Evolutionary conservation across 1,139 yeast genomes (phyloP).

Genomic region (Suhomyces wounanorum): DNA sequence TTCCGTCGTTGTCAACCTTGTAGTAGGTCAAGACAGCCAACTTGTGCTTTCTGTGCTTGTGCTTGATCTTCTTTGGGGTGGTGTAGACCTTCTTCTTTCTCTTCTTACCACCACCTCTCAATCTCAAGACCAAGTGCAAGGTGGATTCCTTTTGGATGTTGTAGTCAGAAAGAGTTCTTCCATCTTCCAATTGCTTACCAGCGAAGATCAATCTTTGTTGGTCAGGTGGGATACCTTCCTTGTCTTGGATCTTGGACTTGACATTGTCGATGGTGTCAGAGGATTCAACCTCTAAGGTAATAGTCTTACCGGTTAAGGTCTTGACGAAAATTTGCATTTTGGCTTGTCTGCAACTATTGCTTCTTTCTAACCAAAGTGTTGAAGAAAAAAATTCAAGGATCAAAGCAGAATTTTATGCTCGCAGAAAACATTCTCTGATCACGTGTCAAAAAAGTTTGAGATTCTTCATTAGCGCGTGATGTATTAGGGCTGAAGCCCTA

Average conservation of each 20-base stretch:
- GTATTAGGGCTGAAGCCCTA: slow-evolving; percentile 7
- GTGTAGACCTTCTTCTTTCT: slow-evolving; percentile 99
- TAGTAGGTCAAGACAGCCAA: slow-evolving; percentile 99
- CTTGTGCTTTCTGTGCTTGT: slow-evolving; percentile 99
- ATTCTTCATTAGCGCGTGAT: neutral
- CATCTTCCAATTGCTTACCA: slow-evolving; percentile 99
- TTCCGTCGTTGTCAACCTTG: slow-evolving; percentile 98
- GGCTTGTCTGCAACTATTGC: slow-evolving; percentile 53
- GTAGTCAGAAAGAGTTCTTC: slow-evolving; percentile 98
- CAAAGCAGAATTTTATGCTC: neutral
- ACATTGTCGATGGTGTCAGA: slow-evolving; percentile 99
- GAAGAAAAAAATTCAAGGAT: neutral
- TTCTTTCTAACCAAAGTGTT: slow-evolving; percentile 51
- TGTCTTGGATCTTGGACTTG: slow-evolving; percentile 99
- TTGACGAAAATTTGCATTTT: slow-evolving; percentile 98
- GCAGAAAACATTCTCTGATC: slow-evolving; percentile 1
- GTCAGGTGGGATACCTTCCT: slow-evolving; percentile 99
- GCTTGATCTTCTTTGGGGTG: slow-evolving; percentile 99
- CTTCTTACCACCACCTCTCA: slow-evolving; percentile 99
- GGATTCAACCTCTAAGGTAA: slow-evolving; percentile 98
- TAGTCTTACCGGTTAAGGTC: slow-evolving; percentile 98
- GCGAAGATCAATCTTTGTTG: slow-evolving; percentile 99
- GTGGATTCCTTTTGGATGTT: slow-evolving; percentile 99
- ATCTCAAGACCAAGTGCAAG: slow-evolving; percentile 94
- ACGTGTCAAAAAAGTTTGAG: neutral